phyloP scores from a whole-genome alignment of 306 rosid genomes.

The Prunus armeniaca region DNA sequence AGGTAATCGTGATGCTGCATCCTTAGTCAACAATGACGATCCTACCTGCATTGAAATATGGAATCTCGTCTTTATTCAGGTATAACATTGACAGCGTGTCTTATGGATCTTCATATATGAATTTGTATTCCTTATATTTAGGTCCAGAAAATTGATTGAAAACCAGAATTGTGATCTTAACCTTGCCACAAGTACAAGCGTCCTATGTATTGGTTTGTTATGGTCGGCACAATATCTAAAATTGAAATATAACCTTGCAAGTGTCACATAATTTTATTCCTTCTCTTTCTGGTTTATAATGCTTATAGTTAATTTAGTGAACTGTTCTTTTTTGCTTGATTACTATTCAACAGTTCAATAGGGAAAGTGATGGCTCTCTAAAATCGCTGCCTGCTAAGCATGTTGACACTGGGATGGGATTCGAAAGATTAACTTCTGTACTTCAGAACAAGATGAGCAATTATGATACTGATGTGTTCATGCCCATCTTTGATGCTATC shows the following conservation, averaged over 20 bases:
- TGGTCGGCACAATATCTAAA: not conserved
- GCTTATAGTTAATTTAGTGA: not conserved
- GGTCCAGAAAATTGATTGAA: not conserved
- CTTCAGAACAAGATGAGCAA: constrained; percentile 93
- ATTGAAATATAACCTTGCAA: not conserved
- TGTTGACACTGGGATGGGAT: constrained; percentile 97
- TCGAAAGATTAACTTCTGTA: constrained; percentile 85
- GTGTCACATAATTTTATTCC: not conserved
- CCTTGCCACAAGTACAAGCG: not conserved
- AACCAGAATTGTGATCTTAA: not conserved
- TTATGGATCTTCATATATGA: constrained; percentile 2
- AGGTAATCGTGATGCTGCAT: constrained; percentile 94
- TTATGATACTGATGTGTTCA: constrained; percentile 89
- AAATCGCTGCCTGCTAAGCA: constrained; percentile 92
- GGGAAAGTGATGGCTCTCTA: constrained; percentile 87
- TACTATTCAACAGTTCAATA: constrained; percentile 56
- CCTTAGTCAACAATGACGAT: constrained; percentile 85
- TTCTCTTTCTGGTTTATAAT: not conserved
- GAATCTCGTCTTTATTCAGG: constrained; percentile 98
- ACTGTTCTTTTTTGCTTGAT: constrained; percentile 10
- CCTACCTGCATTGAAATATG: constrained; percentile 98
- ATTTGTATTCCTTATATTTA: not conserved
- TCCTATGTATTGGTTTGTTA: not conserved
- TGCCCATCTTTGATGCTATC: constrained; percentile 89
- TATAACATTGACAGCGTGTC: constrained; percentile 21